Base-by-base conservation (phyloP, 2,329 filamentous ascomycete genomes). In the Daldinia eschscholtzii region DNA sequence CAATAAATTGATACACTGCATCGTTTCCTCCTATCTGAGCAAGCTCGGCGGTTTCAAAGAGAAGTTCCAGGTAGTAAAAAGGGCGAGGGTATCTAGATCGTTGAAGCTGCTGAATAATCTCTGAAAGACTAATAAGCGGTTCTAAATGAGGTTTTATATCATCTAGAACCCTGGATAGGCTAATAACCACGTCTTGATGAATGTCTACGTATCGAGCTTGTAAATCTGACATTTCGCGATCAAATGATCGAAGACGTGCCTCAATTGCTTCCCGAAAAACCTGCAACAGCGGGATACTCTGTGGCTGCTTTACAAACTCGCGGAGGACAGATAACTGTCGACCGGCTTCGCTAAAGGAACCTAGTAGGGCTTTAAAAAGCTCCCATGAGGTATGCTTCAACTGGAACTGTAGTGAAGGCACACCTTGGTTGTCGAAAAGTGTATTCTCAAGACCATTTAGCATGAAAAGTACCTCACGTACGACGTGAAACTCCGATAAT, bases 391-490 rank as follows among this genome's bases (percentile, higher is more conserved):
- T 77, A 64, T 85, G 81, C 0, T 79, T 75, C 28, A 88, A 80
- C 63, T 87, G 83, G 61, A 83, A 87, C 1, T 73, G 74, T 3
- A 80, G 74, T 1, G 80, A 77, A 0, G 83, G 82, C 6, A 77
- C 71, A 13, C 81, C 82, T 56, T 83, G 75, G 3, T 73, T 23
- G 63, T 81, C 81, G 74, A 94, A 97, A 0, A 97, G 76, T 1
- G 89, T 91, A 2, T 92, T 95, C 5, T 90, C 87, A 3, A 96
- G 82, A 0, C 94, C 94, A 61, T 89, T 88, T 0, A 98, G 85
- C 93, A 98, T 97, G 74, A 93, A 95, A 0, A 98, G 83, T 0
- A 89, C 87, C 76, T 98, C 94, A 55, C 93, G 88, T 28, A 94
- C 82, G 10, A 90, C 83, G 70, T 94, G 89, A 1, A 92, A 82